Percentiles rank a stretch among this genome's conserved stretches.
phyloP scores from a whole-genome alignment of 108 stramenopile species.

The Nitzschia sp. region DNA sequence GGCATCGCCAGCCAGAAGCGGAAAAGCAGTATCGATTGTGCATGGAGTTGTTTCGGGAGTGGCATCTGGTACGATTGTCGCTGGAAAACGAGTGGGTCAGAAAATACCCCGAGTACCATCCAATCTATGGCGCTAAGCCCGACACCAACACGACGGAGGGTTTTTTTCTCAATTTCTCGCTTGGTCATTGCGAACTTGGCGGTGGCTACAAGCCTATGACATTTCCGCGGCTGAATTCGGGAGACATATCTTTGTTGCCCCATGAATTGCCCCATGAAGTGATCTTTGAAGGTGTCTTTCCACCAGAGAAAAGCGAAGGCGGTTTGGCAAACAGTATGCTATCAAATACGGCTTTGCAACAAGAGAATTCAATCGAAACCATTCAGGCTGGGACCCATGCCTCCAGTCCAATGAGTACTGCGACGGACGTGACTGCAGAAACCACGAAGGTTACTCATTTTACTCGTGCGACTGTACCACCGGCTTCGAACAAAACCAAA shows the following conservation, averaged over 20 bases:
- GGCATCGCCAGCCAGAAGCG: too few relatives aligned
- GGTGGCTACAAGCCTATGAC: slow-evolving; percentile 10
- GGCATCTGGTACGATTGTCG: slow-evolving; percentile 19
- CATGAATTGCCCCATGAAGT: background rate
- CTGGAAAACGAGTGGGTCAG: slow-evolving; percentile 19
- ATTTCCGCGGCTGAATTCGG: background rate
- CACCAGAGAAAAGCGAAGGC: background rate
- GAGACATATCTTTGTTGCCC: background rate
- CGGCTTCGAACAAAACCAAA: slow-evolving; percentile 7
- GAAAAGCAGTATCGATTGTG: slow-evolving; percentile 1
- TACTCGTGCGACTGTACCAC: too few relatives aligned
- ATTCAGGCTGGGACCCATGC: too few relatives aligned
- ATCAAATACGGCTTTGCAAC: too few relatives aligned
- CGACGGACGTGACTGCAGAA: too few relatives aligned
- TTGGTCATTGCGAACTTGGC: slow-evolving; percentile 7
- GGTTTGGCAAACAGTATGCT: background rate
- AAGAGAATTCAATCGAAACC: too few relatives aligned
- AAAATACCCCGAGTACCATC: slow-evolving; percentile 2
- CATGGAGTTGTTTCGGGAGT: slow-evolving; percentile 19
- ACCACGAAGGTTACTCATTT: too few relatives aligned
- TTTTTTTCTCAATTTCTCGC: background rate
- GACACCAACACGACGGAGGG: background rate
- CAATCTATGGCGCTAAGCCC: background rate
- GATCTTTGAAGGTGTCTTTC: background rate
- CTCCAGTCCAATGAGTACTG: too few relatives aligned